Evolutionary conservation across 2,329 filamentous ascomycete genomes (phyloP).

Genomic region (Pseudocercospora musae): DNA sequence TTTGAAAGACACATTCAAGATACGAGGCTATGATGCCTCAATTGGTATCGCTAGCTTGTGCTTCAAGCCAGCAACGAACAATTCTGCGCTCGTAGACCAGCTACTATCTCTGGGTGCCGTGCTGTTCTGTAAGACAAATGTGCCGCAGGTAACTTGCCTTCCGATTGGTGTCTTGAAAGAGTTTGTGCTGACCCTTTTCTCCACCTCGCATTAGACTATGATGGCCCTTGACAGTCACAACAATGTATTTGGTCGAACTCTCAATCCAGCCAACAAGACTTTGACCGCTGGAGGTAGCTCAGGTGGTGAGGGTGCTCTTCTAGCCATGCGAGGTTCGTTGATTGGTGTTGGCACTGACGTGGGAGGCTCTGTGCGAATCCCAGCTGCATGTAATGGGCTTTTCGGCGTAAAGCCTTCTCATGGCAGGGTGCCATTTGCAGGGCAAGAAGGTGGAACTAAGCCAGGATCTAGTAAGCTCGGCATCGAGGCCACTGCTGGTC

Average conservation of each 20-base stretch:
- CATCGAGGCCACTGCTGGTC: constrained; percentile 46
- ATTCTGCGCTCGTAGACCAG: constrained; percentile 46
- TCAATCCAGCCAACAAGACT: constrained; percentile 48
- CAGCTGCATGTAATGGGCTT: constrained; percentile 49
- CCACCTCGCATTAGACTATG: constrained; percentile 5
- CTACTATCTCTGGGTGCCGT: constrained; percentile 48
- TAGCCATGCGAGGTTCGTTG: constrained; percentile 48
- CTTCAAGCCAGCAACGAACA: constrained; percentile 52
- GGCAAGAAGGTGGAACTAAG: constrained; percentile 48
- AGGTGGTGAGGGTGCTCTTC: constrained; percentile 52
- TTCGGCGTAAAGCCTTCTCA: constrained; percentile 48
- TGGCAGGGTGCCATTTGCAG: constrained; percentile 51
- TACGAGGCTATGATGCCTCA: constrained; percentile 37
- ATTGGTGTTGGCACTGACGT: constrained; percentile 55
- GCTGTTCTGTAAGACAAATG: constrained; percentile 52
- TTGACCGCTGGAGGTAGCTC: constrained; percentile 53
- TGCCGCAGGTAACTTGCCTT: constrained; percentile 48
- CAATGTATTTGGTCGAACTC: constrained; percentile 47
- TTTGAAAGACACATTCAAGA: constrained; percentile 38
- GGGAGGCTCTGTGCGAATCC: constrained; percentile 48
- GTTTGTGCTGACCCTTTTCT: background rate
- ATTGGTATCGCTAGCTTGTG: constrained; percentile 43
- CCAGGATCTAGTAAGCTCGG: constrained; percentile 48
- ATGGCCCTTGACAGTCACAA: constrained; percentile 54
- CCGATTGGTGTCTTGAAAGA: background rate